phyloP scores from a whole-genome alignment of 768 basidiomycete species.

The Leccinum fibrillosum region DNA sequence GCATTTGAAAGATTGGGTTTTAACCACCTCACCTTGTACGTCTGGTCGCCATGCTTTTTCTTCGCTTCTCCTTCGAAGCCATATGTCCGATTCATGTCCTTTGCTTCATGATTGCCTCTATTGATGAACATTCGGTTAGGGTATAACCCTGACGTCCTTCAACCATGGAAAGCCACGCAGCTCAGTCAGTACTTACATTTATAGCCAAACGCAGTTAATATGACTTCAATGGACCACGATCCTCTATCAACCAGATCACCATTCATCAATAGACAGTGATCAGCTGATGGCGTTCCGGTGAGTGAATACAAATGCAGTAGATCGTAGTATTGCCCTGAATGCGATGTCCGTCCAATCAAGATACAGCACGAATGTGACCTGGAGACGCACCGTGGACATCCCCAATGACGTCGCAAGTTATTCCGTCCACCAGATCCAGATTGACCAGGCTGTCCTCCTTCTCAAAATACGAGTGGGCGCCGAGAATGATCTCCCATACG shows the following conservation, averaged over 20 bases:
- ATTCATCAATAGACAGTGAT: constrained; percentile 88
- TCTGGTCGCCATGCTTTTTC: constrained; percentile 93
- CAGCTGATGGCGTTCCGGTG: constrained; percentile 80
- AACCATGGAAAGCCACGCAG: constrained; percentile 6
- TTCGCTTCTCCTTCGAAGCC: constrained; percentile 96
- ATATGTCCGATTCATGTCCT: constrained; percentile 95
- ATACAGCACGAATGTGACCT: neutral
- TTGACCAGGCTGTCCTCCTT: constrained; percentile 82
- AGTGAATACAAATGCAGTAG: constrained; percentile 81
- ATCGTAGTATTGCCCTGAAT: constrained; percentile 90
- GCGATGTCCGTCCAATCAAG: constrained; percentile 3
- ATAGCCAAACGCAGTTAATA: constrained; percentile 88
- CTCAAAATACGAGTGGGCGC: constrained; percentile 70
- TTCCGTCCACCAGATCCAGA: constrained; percentile 67
- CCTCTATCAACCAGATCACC: constrained; percentile 97
- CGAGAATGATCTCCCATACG: constrained; percentile 94
- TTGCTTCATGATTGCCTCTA: constrained; percentile 94
- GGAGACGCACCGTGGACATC: constrained; percentile 79
- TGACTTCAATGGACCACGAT: constrained; percentile 94
- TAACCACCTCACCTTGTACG: constrained; percentile 66
- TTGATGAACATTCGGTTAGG: constrained; percentile 90
- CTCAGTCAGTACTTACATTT: constrained; percentile 61
- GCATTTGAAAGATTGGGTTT: neutral
- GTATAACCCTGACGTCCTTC: constrained; percentile 70
- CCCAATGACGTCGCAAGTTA: constrained; percentile 91